These are phyloP conservation scores for Postia placenta DNA, from an alignment of 768 basidiomycete species.

Conservation along the genomic window DNA sequence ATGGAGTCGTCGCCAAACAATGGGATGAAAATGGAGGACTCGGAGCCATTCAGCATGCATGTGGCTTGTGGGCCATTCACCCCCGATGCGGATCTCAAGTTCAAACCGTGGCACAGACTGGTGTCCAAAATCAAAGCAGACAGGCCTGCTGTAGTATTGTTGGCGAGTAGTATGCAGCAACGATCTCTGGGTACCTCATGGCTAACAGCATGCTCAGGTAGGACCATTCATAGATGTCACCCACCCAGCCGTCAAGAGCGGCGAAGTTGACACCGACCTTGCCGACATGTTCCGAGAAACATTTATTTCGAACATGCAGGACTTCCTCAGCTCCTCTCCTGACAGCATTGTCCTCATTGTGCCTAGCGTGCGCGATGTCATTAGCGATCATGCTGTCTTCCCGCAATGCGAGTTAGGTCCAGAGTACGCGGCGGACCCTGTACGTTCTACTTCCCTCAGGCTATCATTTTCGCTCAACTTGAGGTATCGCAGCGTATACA, in stretches of 20 bases:
- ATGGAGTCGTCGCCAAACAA: conserved; percentile 24
- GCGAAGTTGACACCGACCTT: conserved; percentile 64
- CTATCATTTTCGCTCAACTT: background rate
- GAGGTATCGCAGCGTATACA: conserved; percentile 76
- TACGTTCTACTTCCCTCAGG: conserved; percentile 25
- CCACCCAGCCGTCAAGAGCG: conserved; percentile 70
- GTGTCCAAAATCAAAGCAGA: conserved; percentile 51
- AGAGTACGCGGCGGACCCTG: conserved; percentile 43
- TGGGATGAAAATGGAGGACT: conserved; percentile 33
- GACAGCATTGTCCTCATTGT: conserved; percentile 71
- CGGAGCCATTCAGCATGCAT: conserved; percentile 53
- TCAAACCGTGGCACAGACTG: conserved; percentile 62
- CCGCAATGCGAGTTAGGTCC: conserved; percentile 68
- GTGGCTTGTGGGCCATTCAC: conserved; percentile 88
- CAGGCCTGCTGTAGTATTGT: conserved; percentile 71
- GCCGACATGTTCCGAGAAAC: conserved; percentile 60
- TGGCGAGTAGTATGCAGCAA: conserved; percentile 42
- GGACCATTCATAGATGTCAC: conserved; percentile 86
- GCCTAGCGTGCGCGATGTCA: conserved; percentile 77
- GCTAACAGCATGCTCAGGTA: conserved; percentile 40
- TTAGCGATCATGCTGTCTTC: conserved; percentile 75
- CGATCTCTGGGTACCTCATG: background rate
- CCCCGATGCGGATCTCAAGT: conserved; percentile 67
- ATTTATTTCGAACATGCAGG: conserved; percentile 50
- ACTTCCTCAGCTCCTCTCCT: conserved; percentile 56